These are phyloP conservation scores for Pythium guiyangense DNA, from an alignment of 352 stramenopile species.

Conservation along the genomic window DNA sequence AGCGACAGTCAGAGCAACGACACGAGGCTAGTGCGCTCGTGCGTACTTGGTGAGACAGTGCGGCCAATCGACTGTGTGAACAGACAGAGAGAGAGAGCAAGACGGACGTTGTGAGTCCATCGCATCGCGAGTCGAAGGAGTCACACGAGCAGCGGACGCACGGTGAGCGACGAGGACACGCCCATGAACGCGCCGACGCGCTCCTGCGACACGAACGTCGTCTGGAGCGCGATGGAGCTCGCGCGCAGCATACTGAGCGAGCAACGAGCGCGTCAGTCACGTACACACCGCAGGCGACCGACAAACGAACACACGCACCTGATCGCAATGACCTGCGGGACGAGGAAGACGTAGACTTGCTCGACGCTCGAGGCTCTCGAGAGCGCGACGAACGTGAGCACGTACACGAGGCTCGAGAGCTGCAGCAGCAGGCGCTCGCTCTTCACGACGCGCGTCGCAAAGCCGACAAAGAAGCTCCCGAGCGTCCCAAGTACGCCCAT, in stretches of 20 bases:
- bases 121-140: too few species aligned
- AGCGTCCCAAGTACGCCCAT: conserved; percentile 68
- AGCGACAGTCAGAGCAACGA: too few species aligned
- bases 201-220: conserved; percentile 59
- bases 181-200: conserved; percentile 77
- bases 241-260: conserved; percentile 63
- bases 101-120: too few species aligned
- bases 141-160: too few species aligned
- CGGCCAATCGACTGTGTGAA: conserved; percentile 57
- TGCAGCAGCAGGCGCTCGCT: conserved; percentile 66
- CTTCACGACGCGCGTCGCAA: conserved; percentile 34
- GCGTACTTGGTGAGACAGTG: conserved; percentile 67
- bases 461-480: conserved; percentile 59
- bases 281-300: too few species aligned
- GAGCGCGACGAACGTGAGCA: conserved; percentile 65
- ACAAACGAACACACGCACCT: conserved; percentile 27
- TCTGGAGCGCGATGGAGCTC: conserved; percentile 73
- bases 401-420: conserved; percentile 57
- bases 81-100: not conserved
- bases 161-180: conserved; percentile 73
- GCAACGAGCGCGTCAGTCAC: not conserved
- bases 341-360: conserved; percentile 48
- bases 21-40: too few species aligned
- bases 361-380: conserved; percentile 42
- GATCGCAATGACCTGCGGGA: conserved; percentile 67